Percentiles rank a stretch among this genome's conserved stretches.
Conservation (phyloP, 1,139 yeast genomes). For the Arxiozyma telluris region DNA sequence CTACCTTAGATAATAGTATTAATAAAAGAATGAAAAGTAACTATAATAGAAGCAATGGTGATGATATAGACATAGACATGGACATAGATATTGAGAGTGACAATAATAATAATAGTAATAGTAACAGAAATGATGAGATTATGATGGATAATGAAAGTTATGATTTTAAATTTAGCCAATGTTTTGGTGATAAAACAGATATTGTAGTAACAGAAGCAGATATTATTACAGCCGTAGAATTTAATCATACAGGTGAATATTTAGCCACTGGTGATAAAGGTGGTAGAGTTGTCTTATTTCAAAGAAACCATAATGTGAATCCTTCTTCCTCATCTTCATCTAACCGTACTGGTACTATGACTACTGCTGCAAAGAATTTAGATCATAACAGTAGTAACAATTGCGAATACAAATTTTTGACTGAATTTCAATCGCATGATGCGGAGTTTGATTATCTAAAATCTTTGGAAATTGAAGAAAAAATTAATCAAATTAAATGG, state of each 20-base stretch:
- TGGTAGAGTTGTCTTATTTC: constrained; percentile 93
- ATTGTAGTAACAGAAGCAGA: constrained; percentile 97
- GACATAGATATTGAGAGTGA: background rate
- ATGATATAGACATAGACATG: background rate
- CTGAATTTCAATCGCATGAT: constrained; percentile 97
- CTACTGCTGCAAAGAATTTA: background rate
- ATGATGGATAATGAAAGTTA: constrained; percentile 15
- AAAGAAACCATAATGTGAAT: constrained; percentile 50
- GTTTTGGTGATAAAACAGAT: constrained; percentile 98
- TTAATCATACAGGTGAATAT: constrained; percentile 89
- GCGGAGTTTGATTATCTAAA: constrained; percentile 97
- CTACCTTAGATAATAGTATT: background rate
- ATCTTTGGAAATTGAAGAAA: constrained; percentile 94
- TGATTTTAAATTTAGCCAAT: constrained; percentile 61
- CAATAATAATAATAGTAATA: background rate
- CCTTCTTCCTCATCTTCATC: background rate
- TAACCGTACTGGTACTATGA: background rate
- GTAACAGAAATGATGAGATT: background rate
- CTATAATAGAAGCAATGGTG: background rate
- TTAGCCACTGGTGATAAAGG: constrained; percentile 98
- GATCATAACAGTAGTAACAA: constrained; percentile 36
- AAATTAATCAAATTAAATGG: constrained; percentile 97
- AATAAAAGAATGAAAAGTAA: constrained; percentile 1
- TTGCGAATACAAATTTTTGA: constrained; percentile 90
- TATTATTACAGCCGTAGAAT: constrained; percentile 93